Conservation (phyloP, 2,329 filamentous ascomycete genomes). For the Allantophomopsis lycopodina region DNA sequence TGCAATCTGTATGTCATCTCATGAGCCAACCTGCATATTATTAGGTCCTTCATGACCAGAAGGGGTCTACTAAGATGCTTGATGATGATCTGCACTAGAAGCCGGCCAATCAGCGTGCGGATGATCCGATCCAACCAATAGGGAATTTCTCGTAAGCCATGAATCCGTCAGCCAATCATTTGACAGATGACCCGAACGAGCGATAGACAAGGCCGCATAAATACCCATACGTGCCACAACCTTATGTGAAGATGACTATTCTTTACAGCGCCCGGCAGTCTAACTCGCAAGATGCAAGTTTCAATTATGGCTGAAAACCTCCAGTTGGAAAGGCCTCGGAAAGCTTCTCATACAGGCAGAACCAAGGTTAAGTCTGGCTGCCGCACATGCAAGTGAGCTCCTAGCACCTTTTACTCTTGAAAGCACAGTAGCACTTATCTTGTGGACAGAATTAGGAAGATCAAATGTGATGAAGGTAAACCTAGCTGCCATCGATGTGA, state of each 20-base stretch:
- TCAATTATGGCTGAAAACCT: background rate
- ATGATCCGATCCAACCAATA: conserved; percentile 1
- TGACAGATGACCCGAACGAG: background rate
- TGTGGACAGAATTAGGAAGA: conserved; percentile 31
- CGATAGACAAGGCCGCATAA: background rate
- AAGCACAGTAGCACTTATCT: background rate
- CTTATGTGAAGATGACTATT: background rate
- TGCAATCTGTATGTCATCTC: background rate
- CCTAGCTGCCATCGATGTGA: conserved; percentile 36
- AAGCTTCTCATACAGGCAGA: conserved; percentile 2
- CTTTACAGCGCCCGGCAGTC: background rate
- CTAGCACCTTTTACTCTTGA: conserved; percentile 2
- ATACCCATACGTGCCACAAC: background rate
- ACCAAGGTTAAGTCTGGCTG: conserved; percentile 26
- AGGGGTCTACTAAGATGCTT: background rate
- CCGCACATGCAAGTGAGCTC: conserved; percentile 24
- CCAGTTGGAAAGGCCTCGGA: background rate
- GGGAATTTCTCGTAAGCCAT: background rate
- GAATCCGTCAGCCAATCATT: background rate
- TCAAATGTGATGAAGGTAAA: conserved; percentile 42
- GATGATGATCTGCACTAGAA: background rate
- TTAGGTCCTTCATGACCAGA: background rate
- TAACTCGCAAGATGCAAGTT: background rate
- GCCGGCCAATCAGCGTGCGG: conserved; percentile 1
- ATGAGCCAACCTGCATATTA: background rate